Base-by-base conservation (phyloP, 345 rosid genomes). In the Camelina laxa region DNA sequence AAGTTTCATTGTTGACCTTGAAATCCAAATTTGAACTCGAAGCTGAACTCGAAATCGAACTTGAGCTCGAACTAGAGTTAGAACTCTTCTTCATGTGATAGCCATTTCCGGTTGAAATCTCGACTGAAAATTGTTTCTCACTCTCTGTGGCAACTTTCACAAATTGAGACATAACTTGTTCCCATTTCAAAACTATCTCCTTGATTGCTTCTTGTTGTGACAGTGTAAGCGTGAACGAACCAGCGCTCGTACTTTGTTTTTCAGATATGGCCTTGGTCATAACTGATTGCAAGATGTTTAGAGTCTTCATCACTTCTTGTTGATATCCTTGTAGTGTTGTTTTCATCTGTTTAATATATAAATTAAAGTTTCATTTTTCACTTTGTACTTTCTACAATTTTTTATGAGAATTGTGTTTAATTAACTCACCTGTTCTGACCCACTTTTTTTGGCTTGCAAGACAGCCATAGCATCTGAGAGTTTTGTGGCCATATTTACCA, bases 271-370 rank as follows among this genome's bases (percentile, higher is more conserved):
- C 67, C 65, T 71, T 65, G 9, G 56, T 15, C 66, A 77, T 65
- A 22, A 77, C 65, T 9, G 76, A 70, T 77, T 77, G 80, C 21
- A 77, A 49, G 19, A 51, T 30, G 13, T 58, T 70, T 38, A 77
- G 61, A 47, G 72, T 77, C 55, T 71, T 77, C 76, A 56, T 71
- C 55, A 77, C 80, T 60, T 71, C 76, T 71, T 71, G 76, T 65
- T 77, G 76, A 57, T 77, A 77, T 30, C 72, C 76, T 38, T 77
- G 55, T 49, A 77, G 8, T 17, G 80, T 77, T 48, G 72, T 57
- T 57, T 77, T 64, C 68, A 77, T 39, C 76, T 77, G 70, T 64
- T 44, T 58, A 20, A 57, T 8, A 55, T 64, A 36, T 0, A 63
- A 0, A 56, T 21, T 20, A 8, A 62, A 35, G 5, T 61, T 61